Conservation (phyloP, 805 yeast genomes). For the Suhomyces vadensis region DNA sequence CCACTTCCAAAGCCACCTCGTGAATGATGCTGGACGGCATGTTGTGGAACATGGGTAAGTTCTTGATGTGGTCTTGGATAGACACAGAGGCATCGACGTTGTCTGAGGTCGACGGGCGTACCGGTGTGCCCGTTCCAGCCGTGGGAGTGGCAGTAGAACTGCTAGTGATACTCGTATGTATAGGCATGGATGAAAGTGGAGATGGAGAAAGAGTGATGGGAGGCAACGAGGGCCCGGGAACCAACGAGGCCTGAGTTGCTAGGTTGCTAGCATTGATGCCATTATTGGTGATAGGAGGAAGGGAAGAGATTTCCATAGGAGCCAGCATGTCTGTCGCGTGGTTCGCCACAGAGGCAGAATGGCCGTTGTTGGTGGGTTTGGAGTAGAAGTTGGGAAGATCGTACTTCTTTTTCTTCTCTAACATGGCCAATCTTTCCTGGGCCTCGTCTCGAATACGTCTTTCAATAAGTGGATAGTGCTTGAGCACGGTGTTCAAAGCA, state of each 20-base stretch:
- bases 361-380: slow-evolving; percentile 11
- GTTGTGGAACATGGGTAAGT: slow-evolving; percentile 57
- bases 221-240: slow-evolving; percentile 18
- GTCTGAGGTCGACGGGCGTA: slow-evolving; percentile 15
- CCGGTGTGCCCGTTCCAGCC: too few species aligned
- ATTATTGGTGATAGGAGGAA: slow-evolving; percentile 8
- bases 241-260: slow-evolving; percentile 13
- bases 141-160: slow-evolving; percentile 17
- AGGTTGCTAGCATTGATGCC: slow-evolving; percentile 14
- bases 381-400: slow-evolving; percentile 34
- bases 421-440: slow-evolving; percentile 72
- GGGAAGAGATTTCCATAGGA: background rate
- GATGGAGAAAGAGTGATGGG: slow-evolving; percentile 18
- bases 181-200: slow-evolving; percentile 16
- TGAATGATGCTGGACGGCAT: slow-evolving; percentile 63
- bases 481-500: slow-evolving; percentile 56
- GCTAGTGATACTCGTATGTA: slow-evolving; percentile 9
- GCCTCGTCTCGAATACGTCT: slow-evolving; percentile 75
- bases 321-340: background rate
- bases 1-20: slow-evolving; percentile 62
- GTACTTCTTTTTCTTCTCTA: slow-evolving; percentile 56
- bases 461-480: slow-evolving; percentile 65
- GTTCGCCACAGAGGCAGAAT: background rate
- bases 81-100: slow-evolving; percentile 55
- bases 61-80: slow-evolving; percentile 57